These are phyloP conservation scores for Penicillium sp. DNA, from an alignment of 2,329 filamentous ascomycete species.

Conservation along the genomic window DNA sequence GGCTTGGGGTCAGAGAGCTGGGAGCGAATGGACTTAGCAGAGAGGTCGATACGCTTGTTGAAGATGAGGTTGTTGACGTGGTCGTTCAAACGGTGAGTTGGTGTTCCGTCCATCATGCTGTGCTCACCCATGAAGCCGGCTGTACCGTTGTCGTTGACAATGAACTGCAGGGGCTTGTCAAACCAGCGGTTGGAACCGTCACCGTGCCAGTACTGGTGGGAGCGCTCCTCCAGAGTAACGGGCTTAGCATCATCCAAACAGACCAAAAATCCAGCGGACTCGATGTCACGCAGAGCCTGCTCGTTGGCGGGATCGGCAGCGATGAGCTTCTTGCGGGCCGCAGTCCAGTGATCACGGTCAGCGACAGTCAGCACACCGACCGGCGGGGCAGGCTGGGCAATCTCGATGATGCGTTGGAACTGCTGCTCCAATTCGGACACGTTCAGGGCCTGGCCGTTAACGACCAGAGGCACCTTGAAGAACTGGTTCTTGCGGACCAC, in stretches of 20 bases:
- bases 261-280: conserved; percentile 85
- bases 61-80: conserved; percentile 90
- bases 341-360: conserved; percentile 91
- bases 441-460: conserved; percentile 82
- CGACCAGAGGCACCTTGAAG: conserved; percentile 84
- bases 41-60: conserved; percentile 90
- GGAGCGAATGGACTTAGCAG: conserved; percentile 73
- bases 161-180: conserved; percentile 97
- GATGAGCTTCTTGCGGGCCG: conserved; percentile 75
- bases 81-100: conserved; percentile 94
- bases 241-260: conserved; percentile 91
- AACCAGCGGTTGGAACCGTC: conserved; percentile 96
- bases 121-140: conserved; percentile 98
- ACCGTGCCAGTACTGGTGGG: conserved; percentile 96
- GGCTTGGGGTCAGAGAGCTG: conserved; percentile 77
- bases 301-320: conserved; percentile 77
- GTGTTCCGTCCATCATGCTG: conserved; percentile 99
- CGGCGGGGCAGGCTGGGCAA: conserved; percentile 68
- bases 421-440: conserved; percentile 86
- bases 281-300: conserved; percentile 74
- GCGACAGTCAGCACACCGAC: conserved; percentile 86
- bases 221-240: conserved; percentile 91
- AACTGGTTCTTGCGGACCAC: conserved; percentile 95
- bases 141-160: conserved; percentile 96
- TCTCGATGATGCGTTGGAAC: conserved; percentile 80